Percentiles rank a stretch among this genome's conserved stretches.
phyloP scores from a whole-genome alignment of 2,329 filamentous ascomycete species.

The Delphinella strobiligena region DNA sequence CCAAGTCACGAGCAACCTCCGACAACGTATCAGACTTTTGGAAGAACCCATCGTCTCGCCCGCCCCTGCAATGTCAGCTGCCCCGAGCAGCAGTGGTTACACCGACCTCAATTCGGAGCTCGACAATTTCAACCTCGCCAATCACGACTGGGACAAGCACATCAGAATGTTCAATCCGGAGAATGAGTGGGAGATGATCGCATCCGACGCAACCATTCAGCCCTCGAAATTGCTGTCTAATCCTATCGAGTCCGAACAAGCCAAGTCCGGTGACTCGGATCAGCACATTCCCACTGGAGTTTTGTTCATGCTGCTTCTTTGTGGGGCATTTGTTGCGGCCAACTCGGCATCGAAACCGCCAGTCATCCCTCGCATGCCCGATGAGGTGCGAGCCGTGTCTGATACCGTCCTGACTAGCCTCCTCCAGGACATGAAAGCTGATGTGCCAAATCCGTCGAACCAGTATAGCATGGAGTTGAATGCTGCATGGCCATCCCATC shows the following conservation, averaged over 20 bases:
- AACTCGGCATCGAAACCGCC: constrained; percentile 55
- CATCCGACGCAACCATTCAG: constrained; percentile 18
- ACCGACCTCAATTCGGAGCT: constrained; percentile 66
- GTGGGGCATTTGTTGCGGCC: constrained; percentile 90
- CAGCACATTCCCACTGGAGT: constrained; percentile 65
- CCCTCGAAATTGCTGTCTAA: background rate
- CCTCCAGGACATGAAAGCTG: constrained; percentile 48
- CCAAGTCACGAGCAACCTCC: constrained; percentile 77
- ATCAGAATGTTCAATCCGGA: constrained; percentile 52
- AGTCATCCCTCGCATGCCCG: constrained; percentile 64
- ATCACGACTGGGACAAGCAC: constrained; percentile 67
- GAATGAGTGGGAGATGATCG: constrained; percentile 10
- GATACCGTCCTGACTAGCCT: constrained; percentile 68
- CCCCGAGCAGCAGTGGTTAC: constrained; percentile 50
- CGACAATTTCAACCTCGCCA: constrained; percentile 70
- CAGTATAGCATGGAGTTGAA: background rate
- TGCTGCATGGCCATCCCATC: constrained; percentile 1
- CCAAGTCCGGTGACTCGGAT: constrained; percentile 20
- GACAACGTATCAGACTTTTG: constrained; percentile 82
- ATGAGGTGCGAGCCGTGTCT: constrained; percentile 68
- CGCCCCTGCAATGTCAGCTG: constrained; percentile 30
- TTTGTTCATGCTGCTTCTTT: constrained; percentile 89
- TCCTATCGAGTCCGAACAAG: constrained; percentile 16
- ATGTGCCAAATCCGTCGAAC: background rate
- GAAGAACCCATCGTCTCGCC: constrained; percentile 49